Evolutionary conservation across 208 protist genomes (phyloP), one percentile per base, ranked within the genome.

Genomic region (Tetramitus jugosus): DNA sequence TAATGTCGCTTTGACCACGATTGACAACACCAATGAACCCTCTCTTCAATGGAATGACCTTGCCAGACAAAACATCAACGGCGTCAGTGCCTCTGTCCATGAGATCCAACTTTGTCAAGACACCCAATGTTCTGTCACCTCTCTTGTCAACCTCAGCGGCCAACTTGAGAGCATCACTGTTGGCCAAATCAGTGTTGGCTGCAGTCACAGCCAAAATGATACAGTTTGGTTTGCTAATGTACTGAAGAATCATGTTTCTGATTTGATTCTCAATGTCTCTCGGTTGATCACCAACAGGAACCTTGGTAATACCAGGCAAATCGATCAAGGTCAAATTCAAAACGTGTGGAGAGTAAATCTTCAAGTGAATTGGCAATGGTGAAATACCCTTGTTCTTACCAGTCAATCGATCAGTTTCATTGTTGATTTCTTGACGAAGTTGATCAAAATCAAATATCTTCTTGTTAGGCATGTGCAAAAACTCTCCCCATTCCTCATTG

Each of bases 261-360:
- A 99, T 98, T 68, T 96, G 90, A 46, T 90, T 79, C 75, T 97
- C 95, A 82, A 99, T 98, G 82, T 99, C 94, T 74, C 91, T 88
- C 10, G 95, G 94, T 88, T 99, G 97, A 78, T 98, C 96, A 10
- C 94, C 97, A 37, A 99, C 92, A 23, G 97, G 88, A 60, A 97
- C 96, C 89, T 98, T 98, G 10, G 98, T 98, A 14, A 99, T 87
- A 77, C 98, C 98, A 26, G 98, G 98, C 35, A 99, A 86, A 91
- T 99, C 98, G 8, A 99, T 95, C 8, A 99, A 88, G 29, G 98
- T 99, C 0, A 99, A 89, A 83, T 98, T 98, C 37, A 99, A 86
- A 53, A 99, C 95, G 40, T 86, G 40, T 37, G 77, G 85, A 6
- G 92, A 97, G 85, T 89, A 95, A 43, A 98, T 86, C 72, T 96